Percentiles rank a stretch among this genome's conserved stretches.
phyloP scores from a whole-genome alignment of 768 basidiomycete genomes.

The Pisolithus albus region DNA sequence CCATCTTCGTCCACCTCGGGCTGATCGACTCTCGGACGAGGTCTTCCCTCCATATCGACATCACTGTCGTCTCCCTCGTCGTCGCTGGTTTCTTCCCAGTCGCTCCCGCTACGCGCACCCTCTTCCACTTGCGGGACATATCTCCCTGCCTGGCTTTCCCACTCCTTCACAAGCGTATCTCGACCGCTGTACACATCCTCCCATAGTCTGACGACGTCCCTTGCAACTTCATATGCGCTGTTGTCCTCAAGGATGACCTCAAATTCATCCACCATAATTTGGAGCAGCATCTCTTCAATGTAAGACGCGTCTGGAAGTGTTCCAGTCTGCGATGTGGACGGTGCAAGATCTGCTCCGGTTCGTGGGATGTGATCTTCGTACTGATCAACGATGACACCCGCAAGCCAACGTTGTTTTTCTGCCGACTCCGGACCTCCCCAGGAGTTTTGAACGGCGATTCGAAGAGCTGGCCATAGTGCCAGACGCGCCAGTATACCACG shows the following conservation, averaged over 20 bases:
- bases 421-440: constrained; percentile 78
- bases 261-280: constrained; percentile 85
- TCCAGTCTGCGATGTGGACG: background rate
- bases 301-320: constrained; percentile 57
- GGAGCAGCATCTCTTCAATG: constrained; percentile 73
- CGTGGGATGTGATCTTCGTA: constrained; percentile 51
- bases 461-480: constrained; percentile 77
- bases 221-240: constrained; percentile 66
- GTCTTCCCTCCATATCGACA: constrained; percentile 31
- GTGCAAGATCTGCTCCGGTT: constrained; percentile 9
- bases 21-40: constrained; percentile 33
- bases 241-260: constrained; percentile 80
- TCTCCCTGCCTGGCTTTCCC: constrained; percentile 61
- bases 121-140: constrained; percentile 42
- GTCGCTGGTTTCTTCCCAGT: constrained; percentile 44
- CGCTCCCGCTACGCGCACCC: constrained; percentile 34
- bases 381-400: constrained; percentile 70
- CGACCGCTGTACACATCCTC: constrained; percentile 39
- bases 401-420: constrained; percentile 82
- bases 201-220: constrained; percentile 68
- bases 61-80: constrained; percentile 26
- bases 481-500: constrained; percentile 81
- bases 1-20: constrained; percentile 89
- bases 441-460: constrained; percentile 73
- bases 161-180: constrained; percentile 44